Conservation (phyloP, 192 early-diverging fungal species). For the Coemansia sp. region DNA sequence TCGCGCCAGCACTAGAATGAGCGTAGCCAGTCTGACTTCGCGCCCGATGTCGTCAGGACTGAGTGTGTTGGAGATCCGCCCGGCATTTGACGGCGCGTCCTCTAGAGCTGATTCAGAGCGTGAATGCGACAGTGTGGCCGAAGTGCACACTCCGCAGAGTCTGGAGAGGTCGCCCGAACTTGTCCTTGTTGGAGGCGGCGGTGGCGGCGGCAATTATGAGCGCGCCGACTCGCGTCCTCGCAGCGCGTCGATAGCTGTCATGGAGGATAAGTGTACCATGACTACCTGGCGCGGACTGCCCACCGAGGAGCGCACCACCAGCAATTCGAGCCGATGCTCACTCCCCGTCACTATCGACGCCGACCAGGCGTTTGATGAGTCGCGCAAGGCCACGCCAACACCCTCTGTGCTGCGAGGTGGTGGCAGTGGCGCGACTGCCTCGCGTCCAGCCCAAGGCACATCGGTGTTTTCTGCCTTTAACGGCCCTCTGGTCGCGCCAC, state of each 20-base stretch:
- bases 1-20: slow-evolving; percentile 29
- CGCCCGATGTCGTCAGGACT: slow-evolving; percentile 31
- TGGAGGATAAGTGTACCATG: slow-evolving; percentile 52
- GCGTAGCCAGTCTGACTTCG: slow-evolving; percentile 26
- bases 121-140: slow-evolving; percentile 7
- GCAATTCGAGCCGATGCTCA: slow-evolving; percentile 13
- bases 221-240: slow-evolving; percentile 20
- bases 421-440: slow-evolving; percentile 6
- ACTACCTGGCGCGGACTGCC: slow-evolving; percentile 52
- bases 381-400: slow-evolving; percentile 18
- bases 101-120: slow-evolving; percentile 14
- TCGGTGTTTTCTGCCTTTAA: slow-evolving; percentile 46
- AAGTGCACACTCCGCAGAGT: slow-evolving; percentile 30
- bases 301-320: slow-evolving; percentile 14
- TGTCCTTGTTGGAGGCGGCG: slow-evolving; percentile 45
- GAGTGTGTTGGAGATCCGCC: slow-evolving; percentile 48
- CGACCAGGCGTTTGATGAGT: slow-evolving; percentile 5
- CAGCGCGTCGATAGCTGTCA: slow-evolving; percentile 40
- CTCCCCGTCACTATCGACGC: slow-evolving; percentile 7
- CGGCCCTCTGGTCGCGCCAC: slow-evolving; percentile 48
- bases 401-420: slow-evolving; percentile 49
- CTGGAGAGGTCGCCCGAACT: slow-evolving; percentile 26
- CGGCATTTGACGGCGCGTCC: slow-evolving; percentile 39
- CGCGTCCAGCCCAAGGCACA: background rate
- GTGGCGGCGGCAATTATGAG: too few species aligned